Percentiles rank a stretch among this genome's conserved stretches.
Conservation (phyloP, 164 flowering plant genomes). For the Vitis cinerea region DNA sequence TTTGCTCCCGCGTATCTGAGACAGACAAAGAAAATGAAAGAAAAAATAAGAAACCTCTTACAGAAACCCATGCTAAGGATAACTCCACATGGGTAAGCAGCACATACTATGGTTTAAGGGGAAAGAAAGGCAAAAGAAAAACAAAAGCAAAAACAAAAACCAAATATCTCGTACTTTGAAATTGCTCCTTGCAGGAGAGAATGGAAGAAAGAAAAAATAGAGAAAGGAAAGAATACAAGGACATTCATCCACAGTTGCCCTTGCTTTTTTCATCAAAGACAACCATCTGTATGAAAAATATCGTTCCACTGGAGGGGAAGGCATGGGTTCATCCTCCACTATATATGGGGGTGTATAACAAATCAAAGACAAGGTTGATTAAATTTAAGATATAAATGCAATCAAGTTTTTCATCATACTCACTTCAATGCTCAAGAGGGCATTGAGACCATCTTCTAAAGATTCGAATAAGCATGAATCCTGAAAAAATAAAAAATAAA, state of each 20-base stretch:
- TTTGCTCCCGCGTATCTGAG: conserved; percentile 81
- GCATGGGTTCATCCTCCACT: neutral
- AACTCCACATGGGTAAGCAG: no score
- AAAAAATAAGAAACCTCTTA: neutral
- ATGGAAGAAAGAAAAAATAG: no score
- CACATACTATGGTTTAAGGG: no score
- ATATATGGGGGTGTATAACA: neutral
- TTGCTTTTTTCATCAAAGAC: neutral
- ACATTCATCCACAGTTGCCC: neutral
- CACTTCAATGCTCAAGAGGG: conserved; percentile 90
- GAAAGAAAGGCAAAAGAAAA: no score
- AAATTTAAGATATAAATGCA: neutral
- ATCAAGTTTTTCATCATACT: conserved; percentile 22
- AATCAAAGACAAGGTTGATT: neutral
- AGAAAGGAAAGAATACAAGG: neutral
- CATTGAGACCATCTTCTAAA: conserved; percentile 93
- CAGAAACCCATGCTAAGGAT: no score
- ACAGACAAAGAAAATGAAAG: neutral
- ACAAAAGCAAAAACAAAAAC: no score
- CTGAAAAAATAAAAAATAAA: conserved; percentile 31
- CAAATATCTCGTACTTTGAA: no score
- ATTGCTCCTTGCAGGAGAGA: no score
- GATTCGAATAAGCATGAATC: conserved; percentile 73
- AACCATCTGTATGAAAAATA: neutral
- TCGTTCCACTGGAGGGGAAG: neutral